These are phyloP conservation scores for Penicillium cinerascens DNA, from an alignment of 495 filamentous ascomycete species.

Conservation along the genomic window DNA sequence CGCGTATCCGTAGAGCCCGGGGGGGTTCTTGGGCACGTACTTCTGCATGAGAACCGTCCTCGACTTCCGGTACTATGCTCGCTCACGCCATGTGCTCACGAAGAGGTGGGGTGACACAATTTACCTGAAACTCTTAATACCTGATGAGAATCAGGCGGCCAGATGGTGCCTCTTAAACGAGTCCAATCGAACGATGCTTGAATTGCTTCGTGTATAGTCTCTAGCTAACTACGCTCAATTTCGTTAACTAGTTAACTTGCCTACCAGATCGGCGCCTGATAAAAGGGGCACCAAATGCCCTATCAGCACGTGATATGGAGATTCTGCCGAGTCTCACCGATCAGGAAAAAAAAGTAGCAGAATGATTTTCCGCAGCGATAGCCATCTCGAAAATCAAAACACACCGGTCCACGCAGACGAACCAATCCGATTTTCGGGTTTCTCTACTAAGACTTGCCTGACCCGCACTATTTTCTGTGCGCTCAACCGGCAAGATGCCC, in stretches of 20 bases:
- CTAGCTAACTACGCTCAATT: neutral
- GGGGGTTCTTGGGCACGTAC: neutral
- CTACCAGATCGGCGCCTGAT: neutral
- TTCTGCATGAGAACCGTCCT: neutral
- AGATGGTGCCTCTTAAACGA: neutral
- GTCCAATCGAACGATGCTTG: neutral
- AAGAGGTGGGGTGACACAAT: neutral
- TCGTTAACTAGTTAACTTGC: too few relatives aligned
- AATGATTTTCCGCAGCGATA: constrained; percentile 25
- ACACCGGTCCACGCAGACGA: constrained; percentile 6
- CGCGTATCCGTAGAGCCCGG: neutral
- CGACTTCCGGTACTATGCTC: neutral
- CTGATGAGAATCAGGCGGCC: neutral
- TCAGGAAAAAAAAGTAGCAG: constrained; percentile 30
- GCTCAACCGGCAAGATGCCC: constrained; percentile 26
- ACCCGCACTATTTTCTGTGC: constrained; percentile 1
- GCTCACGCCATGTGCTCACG: neutral
- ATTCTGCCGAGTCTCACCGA: constrained; percentile 28
- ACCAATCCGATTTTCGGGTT: neutral
- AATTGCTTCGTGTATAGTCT: neutral
- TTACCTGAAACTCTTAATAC: neutral
- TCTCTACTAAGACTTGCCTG: neutral
- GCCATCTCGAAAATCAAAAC: constrained; percentile 24
- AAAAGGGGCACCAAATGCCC: neutral
- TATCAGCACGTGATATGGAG: constrained; percentile 33